Evolutionary conservation across 352 stramenopile species (phyloP).

Genomic region (Phytophthora pisi): DNA sequence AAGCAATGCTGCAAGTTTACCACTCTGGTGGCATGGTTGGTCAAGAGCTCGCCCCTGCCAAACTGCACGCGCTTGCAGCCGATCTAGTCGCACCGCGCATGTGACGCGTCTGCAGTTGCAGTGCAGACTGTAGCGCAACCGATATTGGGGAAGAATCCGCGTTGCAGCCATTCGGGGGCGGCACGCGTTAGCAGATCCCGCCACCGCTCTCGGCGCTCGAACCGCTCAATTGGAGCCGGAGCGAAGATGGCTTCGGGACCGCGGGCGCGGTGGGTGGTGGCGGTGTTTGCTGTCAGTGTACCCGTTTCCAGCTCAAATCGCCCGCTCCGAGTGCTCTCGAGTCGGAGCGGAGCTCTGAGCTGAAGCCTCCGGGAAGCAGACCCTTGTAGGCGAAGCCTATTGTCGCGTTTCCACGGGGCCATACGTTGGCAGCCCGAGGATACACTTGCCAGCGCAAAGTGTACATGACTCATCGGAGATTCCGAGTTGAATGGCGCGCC

Average conservation of each 20-base stretch:
- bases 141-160: constrained; percentile 15
- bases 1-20: neutral
- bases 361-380: constrained; percentile 31
- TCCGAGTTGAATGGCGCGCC: constrained; percentile 7
- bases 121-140: constrained; percentile 5
- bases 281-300: neutral
- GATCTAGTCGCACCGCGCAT: constrained; percentile 19
- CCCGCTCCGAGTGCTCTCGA: neutral
- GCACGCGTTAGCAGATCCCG: constrained; percentile 19
- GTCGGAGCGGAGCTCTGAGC: neutral
- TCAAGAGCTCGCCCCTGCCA: neutral
- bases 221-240: constrained; percentile 20
- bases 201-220: neutral
- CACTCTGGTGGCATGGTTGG: neutral
- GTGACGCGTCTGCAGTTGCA: constrained; percentile 14
- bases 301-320: constrained; percentile 18
- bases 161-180: constrained; percentile 13
- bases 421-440: constrained; percentile 12
- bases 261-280: constrained; percentile 1
- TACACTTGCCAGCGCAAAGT: constrained; percentile 1
- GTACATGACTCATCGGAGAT: constrained; percentile 18
- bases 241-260: constrained; percentile 16
- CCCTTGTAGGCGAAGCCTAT: constrained; percentile 12
- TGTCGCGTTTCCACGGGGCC: constrained; percentile 29
- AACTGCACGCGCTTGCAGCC: neutral